phyloP scores from a whole-genome alignment of 2,329 filamentous ascomycete species.

The Westerdykella sp. region DNA sequence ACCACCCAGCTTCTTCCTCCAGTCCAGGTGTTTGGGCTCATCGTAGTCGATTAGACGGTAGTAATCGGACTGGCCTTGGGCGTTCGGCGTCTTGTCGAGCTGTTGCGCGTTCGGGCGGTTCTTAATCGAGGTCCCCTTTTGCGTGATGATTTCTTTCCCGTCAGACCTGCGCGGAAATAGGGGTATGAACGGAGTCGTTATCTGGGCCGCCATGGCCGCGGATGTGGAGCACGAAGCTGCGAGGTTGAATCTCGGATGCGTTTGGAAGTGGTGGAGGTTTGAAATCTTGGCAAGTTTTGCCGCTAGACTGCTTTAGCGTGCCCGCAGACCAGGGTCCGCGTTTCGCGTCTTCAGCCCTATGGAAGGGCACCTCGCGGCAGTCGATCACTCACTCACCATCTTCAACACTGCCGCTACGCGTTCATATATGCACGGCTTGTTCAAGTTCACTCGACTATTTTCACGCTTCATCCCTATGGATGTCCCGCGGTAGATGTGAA shows the following conservation, averaged over 20 bases:
- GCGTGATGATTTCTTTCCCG: constrained; percentile 45
- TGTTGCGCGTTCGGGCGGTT: constrained; percentile 50
- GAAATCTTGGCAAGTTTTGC: too few relatives aligned
- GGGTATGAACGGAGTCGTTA: constrained; percentile 43
- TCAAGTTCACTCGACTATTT: too few relatives aligned
- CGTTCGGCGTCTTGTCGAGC: constrained; percentile 47
- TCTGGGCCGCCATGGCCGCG: constrained; percentile 25
- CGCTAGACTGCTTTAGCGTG: too few relatives aligned
- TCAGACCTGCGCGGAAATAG: constrained; percentile 46
- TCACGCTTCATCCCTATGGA: too few relatives aligned
- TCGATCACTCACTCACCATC: not conserved
- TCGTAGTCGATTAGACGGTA: constrained; percentile 47
- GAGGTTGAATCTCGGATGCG: too few relatives aligned
- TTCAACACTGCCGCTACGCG: not conserved
- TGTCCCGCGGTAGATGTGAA: too few relatives aligned
- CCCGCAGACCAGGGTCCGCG: not conserved
- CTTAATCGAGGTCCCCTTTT: constrained; percentile 44
- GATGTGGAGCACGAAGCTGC: not conserved
- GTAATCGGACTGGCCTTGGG: constrained; percentile 50
- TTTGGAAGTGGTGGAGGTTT: too few relatives aligned
- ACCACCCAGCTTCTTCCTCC: constrained; percentile 54
- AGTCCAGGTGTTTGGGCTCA: constrained; percentile 51
- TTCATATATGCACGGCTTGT: too few relatives aligned
- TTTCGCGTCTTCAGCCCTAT: not conserved
- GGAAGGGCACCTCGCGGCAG: not conserved